Conservation (phyloP, 768 basidiomycete genomes). For the Auricularia heimuer region DNA sequence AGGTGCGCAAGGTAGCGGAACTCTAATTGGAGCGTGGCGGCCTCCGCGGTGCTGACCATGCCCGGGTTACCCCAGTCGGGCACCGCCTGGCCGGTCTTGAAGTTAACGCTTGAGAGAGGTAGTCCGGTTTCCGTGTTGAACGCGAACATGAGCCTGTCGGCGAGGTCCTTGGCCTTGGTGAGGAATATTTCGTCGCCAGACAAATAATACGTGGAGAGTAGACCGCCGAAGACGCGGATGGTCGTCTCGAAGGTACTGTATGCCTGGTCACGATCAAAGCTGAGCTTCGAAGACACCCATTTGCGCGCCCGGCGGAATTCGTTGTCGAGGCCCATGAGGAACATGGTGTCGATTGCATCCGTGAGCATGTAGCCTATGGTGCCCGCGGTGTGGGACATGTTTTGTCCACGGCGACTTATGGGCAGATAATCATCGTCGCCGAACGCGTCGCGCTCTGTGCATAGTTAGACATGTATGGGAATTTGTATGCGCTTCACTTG, state of each 20-base stretch:
- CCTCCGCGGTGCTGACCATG: conserved; percentile 73
- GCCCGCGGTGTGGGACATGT: conserved; percentile 60
- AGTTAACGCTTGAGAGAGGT: conserved; percentile 72
- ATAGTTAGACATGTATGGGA: conserved; percentile 10
- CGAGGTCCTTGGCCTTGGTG: conserved; percentile 71
- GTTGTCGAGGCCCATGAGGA: conserved; percentile 71
- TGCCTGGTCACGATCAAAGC: conserved; percentile 65
- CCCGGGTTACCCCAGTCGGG: conserved; percentile 49
- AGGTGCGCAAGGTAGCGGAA: conserved; percentile 77
- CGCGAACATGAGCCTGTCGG: conserved; percentile 69
- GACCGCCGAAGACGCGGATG: conserved; percentile 83
- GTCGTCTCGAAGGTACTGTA: conserved; percentile 96
- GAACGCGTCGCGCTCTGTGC: conserved; percentile 76
- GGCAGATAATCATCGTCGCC: conserved; percentile 92
- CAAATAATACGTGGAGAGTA: conserved; percentile 78
- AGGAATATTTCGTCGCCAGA: conserved; percentile 65
- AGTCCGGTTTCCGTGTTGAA: conserved; percentile 79
- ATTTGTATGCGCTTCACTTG: conserved; percentile 22
- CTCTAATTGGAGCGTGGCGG: conserved; percentile 83
- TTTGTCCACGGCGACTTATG: conserved; percentile 58
- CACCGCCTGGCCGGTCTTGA: conserved; percentile 49
- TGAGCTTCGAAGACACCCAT: conserved; percentile 64
- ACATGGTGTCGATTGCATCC: conserved; percentile 80
- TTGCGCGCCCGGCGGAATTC: conserved; percentile 69
- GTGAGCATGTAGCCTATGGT: conserved; percentile 85